Evolutionary conservation across 805 yeast species (phyloP), one percentile per base, ranked within the genome.

Genomic region (Lipomyces orientalis): DNA sequence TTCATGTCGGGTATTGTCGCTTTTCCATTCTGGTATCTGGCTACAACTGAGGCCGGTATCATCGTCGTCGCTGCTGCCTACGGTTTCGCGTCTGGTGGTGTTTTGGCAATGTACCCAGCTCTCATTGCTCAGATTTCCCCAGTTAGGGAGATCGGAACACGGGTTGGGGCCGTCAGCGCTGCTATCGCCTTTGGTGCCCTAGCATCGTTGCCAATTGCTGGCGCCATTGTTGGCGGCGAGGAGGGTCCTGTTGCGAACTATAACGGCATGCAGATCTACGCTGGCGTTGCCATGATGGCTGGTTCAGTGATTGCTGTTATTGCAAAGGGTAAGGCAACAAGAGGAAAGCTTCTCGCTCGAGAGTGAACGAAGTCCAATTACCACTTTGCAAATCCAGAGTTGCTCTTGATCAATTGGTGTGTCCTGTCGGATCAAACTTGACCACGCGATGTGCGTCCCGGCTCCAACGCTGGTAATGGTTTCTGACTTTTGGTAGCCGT

Each of bases 91-190:
- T 71, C 77, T 4, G 81, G 81, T 8, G 77, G 80, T 3, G 65
- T 76, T 8, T 74, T 78, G 37, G 76, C 78, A 8, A 67, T 79
- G 54, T 76, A 77, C 8, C 80, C 81, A 0, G 76, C 79, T 1
- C 68, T 77, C 8, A 71, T 77, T 1, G 78, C 80, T 1, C 70
- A 71, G 49, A 64, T 69, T 29, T 75, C 79, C 4, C 71, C 74
- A 1, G 71, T 76, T 62, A 64, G 73, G 39, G 70, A 73, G 34
- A 71, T 76, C 31, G 79, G 80, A 9, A 73, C 75, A 4, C 70
- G 79, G 7, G 89, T 91, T 90, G 90, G 91, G 1, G 64, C 87
- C 54, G 84, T 91, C 0, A 80, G 90, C 52, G 80, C 84, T 7
- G 74, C 83, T 7, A 87, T 89, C 54, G 83, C 93, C 0, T 82